Base-by-base conservation (phyloP, 257 asterid genomes). In the Linderniella brevidens region DNA sequence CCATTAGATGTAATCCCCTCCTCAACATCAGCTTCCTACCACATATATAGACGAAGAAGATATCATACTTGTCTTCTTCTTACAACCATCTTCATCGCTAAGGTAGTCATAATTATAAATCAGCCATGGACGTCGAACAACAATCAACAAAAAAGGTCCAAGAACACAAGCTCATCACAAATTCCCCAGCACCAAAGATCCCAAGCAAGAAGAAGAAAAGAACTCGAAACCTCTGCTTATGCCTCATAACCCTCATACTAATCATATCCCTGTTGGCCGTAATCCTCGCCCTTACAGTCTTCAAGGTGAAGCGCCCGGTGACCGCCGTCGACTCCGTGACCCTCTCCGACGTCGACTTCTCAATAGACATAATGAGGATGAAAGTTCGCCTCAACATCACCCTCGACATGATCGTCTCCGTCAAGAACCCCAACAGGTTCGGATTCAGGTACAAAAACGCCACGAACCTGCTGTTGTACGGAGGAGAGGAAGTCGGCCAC, bases 401-500 rank as follows among this genome's bases (percentile, higher is more conserved):
- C 18, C 58, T 86, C 9, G 72, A 59, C 60, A 58, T 64, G 14
- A 19, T 11, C 55, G 13, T 79, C 67, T 32, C 73, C 54, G 41
- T 86, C 49, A 9, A 41, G 5, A 82, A 82, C 55, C 96, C 93
- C 9, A 86, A 79, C 67, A 54, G 75, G 35, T 90, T 82, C 8
- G 80, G 92, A 0, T 79, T 86, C 74, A 62, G 46, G 51, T 86
- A 70, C 72, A 12, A 19, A 59, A 6, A 64, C 59, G 59, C 73
- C 45, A 56, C 72, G 4, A 80, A 75, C 7, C 0, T 60, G 20
- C 77, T 86, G 37, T 58, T 66, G 19, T 81, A 74, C 75, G 57
- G 74, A 9, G 77, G 82, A 5, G 48, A 50, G 48, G 85, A 61
- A 12, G 70, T 86, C 37, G 96, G 94, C 8, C 72, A 60, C 51